A percentile compares a stretch with the other conserved stretches of the same genome.
Conservation (phyloP, 306 rosid genomes). For the Ziziphus jujuba region DNA sequence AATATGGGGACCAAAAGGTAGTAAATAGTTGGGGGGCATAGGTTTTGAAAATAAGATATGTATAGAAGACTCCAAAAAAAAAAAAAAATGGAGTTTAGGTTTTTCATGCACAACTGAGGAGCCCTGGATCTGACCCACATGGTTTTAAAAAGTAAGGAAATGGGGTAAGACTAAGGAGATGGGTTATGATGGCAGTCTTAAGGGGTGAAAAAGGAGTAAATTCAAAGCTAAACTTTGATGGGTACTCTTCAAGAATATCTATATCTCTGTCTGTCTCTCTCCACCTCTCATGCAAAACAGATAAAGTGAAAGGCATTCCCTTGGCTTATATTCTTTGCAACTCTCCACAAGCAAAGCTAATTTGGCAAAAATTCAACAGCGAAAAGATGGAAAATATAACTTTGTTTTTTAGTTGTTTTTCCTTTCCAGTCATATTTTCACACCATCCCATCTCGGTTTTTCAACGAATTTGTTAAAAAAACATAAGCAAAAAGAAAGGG, state of each 20-base stretch:
- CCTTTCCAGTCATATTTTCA: slow-evolving; percentile 52
- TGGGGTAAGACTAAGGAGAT: slow-evolving; percentile 45
- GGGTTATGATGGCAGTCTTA: slow-evolving; percentile 56
- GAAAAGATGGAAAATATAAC: slow-evolving; percentile 49
- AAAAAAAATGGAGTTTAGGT: slow-evolving; percentile 8
- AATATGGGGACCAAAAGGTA: background rate
- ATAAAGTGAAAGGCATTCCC: slow-evolving; percentile 51
- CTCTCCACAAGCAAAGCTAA: slow-evolving; percentile 88
- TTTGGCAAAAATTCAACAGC: slow-evolving; percentile 54
- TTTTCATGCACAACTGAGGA: slow-evolving; percentile 33
- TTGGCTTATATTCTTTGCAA: slow-evolving; percentile 76
- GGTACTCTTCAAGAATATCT: slow-evolving; percentile 28
- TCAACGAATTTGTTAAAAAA: slow-evolving; percentile 36
- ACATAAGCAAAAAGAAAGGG: slow-evolving; percentile 3
- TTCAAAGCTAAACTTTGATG: slow-evolving; percentile 53
- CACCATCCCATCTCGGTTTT: slow-evolving; percentile 33
- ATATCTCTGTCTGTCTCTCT: slow-evolving; percentile 1
- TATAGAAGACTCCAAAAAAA: slow-evolving; percentile 20
- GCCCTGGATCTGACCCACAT: slow-evolving; percentile 45
- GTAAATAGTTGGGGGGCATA: slow-evolving; percentile 17
- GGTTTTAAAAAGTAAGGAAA: slow-evolving; percentile 35
- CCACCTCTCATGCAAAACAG: slow-evolving; percentile 47
- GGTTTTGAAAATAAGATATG: slow-evolving; percentile 25
- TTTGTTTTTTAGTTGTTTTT: slow-evolving; percentile 24
- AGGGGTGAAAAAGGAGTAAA: slow-evolving; percentile 40